Conservation (phyloP, 164 flowering plant species). For the grape (Vitis vinifera) region DNA sequence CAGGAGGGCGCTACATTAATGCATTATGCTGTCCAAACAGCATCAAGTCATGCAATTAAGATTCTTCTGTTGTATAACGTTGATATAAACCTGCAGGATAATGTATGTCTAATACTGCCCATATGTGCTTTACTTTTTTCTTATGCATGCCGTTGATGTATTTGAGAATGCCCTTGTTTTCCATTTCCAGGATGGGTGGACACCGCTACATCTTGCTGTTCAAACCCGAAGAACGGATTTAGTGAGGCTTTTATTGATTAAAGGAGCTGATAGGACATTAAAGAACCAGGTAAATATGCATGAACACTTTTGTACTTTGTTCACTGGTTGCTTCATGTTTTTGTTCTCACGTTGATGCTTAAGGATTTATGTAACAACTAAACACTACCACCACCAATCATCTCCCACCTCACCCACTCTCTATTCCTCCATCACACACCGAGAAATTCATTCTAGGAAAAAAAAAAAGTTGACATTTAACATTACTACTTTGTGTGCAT, state of each 20-base stretch:
- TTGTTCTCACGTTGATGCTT: too few relatives aligned
- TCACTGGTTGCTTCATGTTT: background rate
- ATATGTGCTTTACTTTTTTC: background rate
- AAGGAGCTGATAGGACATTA: slow-evolving; percentile 80
- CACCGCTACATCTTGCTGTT: slow-evolving; percentile 92
- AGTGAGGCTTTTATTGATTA: slow-evolving; percentile 79
- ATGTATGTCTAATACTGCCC: slow-evolving; percentile 40
- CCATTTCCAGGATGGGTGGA: slow-evolving; percentile 84
- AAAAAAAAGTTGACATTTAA: too few relatives aligned
- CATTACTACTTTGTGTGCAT: too few relatives aligned
- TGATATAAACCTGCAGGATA: slow-evolving; percentile 82
- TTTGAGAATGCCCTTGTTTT: background rate
- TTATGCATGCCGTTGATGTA: background rate
- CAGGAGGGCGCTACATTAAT: slow-evolving; percentile 94
- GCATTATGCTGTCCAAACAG: slow-evolving; percentile 91
- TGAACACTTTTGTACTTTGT: background rate
- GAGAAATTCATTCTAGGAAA: too few relatives aligned
- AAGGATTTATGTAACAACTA: background rate
- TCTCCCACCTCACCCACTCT: too few relatives aligned
- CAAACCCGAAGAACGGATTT: slow-evolving; percentile 82
- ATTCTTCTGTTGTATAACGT: slow-evolving; percentile 79
- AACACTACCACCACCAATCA: too few relatives aligned
- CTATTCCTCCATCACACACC: too few relatives aligned
- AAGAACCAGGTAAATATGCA: slow-evolving; percentile 60
- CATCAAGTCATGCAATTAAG: slow-evolving; percentile 72